phyloP scores from a whole-genome alignment of 2,329 filamentous ascomycete species.

The Eurotiales sp. region DNA sequence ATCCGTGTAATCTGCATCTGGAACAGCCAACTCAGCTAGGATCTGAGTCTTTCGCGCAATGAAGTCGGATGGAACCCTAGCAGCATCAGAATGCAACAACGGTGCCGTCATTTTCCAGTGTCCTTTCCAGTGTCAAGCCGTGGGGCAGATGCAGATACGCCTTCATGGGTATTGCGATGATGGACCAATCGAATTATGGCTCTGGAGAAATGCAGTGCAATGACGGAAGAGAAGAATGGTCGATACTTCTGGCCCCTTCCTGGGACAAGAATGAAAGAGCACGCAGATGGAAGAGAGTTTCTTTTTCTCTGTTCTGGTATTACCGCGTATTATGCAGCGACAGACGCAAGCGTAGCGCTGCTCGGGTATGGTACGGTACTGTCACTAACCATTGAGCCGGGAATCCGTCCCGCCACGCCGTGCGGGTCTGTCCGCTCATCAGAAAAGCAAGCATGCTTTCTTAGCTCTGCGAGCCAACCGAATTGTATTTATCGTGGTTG shows the following conservation, averaged over 20 bases:
- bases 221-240: neutral
- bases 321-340: neutral
- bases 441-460: too few relatives aligned
- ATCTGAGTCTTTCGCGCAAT: slow-evolving; percentile 67
- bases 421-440: too few relatives aligned
- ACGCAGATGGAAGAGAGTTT: slow-evolving; percentile 5
- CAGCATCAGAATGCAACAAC: neutral
- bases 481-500: too few relatives aligned
- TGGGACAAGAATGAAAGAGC: neutral
- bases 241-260: neutral
- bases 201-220: neutral
- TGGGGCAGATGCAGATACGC: neutral
- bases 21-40: slow-evolving; percentile 64
- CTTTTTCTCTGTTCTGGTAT: neutral
- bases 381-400: too few relatives aligned
- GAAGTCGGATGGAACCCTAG: slow-evolving; percentile 40
- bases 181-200: slow-evolving; percentile 1
- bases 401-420: too few relatives aligned
- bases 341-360: neutral
- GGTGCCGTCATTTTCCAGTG: slow-evolving; percentile 6
- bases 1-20: slow-evolving; percentile 71
- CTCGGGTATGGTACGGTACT: neutral
- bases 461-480: too few relatives aligned
- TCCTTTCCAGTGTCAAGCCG: neutral
- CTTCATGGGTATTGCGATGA: neutral